phyloP scores from a whole-genome alignment of 2,329 filamentous ascomycete species.

The Lasiodiplodia theobromae region DNA sequence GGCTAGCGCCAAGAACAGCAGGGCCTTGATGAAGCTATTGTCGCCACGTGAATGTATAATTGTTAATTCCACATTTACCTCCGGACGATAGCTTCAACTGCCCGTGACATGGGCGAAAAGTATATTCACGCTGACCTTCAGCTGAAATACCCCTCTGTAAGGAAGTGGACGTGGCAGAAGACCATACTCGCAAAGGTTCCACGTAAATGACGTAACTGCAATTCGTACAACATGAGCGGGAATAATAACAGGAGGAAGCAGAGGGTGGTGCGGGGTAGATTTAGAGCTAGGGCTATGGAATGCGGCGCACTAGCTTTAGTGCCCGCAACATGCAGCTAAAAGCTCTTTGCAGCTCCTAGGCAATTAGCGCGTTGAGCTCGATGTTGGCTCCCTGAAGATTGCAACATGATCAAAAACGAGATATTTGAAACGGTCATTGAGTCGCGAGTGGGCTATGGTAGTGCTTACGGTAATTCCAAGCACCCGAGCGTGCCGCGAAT shows the following conservation, averaged over 20 bases:
- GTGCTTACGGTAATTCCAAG: not conserved
- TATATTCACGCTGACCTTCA: no score
- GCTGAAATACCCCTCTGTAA: no score
- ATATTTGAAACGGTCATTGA: not conserved
- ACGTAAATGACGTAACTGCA: not conserved
- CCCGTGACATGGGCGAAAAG: no score
- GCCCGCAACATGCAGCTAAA: not conserved
- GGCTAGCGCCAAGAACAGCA: no score
- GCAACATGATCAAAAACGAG: not conserved
- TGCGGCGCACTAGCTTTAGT: slow-evolving; percentile 6
- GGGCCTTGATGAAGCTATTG: no score
- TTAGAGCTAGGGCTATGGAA: not conserved
- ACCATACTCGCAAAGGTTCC: no score
- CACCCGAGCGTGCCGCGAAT: not conserved
- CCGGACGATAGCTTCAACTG: no score
- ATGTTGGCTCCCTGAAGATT: not conserved
- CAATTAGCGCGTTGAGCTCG: not conserved
- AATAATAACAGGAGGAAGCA: not conserved
- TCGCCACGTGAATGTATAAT: no score
- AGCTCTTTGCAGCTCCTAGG: not conserved
- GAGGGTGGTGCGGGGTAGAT: not conserved
- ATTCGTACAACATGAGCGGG: not conserved
- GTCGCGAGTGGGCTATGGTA: no score
- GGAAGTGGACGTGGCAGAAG: no score
- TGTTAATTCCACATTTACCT: no score